Evolutionary conservation across 202 grass and related monocot species (phyloP).

Genomic region (Thinopyrum obtusiflorum): DNA sequence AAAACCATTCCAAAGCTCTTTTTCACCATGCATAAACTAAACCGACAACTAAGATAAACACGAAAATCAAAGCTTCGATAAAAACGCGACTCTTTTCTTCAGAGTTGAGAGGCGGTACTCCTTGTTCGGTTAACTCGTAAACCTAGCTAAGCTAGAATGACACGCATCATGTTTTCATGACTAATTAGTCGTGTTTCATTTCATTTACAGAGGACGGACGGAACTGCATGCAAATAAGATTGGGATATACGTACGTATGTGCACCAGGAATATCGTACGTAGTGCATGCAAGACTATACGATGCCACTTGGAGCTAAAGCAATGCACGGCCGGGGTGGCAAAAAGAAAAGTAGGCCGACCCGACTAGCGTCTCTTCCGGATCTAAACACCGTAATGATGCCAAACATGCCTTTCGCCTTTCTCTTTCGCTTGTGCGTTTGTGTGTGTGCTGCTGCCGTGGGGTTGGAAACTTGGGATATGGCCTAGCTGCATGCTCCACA

Average conservation of each 20-base stretch:
- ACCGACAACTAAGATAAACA: too few relatives aligned
- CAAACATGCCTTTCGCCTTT: constrained; percentile 24
- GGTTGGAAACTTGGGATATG: not conserved
- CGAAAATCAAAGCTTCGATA: too few relatives aligned
- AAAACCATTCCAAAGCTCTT: too few relatives aligned
- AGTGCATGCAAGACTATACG: not conserved
- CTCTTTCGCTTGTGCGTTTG: constrained; percentile 13
- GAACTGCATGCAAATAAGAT: not conserved
- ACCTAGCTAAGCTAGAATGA: too few relatives aligned
- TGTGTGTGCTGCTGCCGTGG: not conserved
- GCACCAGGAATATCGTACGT: not conserved
- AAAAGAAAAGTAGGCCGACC: not conserved
- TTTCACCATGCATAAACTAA: too few relatives aligned
- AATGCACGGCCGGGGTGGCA: not conserved
- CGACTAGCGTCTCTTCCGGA: not conserved
- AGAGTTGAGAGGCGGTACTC: too few relatives aligned
- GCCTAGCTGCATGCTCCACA: not conserved
- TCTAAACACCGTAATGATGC: constrained; percentile 31
- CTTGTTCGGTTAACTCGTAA: too few relatives aligned
- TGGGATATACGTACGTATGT: not conserved
- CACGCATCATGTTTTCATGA: not conserved
- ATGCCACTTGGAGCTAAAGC: not conserved
- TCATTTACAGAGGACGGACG: not conserved
- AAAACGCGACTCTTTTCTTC: too few relatives aligned
- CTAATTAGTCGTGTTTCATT: too few relatives aligned